These are phyloP conservation scores for Elongisporangium anandrum DNA, from an alignment of 352 stramenopile genomes.

Conservation along the genomic window DNA sequence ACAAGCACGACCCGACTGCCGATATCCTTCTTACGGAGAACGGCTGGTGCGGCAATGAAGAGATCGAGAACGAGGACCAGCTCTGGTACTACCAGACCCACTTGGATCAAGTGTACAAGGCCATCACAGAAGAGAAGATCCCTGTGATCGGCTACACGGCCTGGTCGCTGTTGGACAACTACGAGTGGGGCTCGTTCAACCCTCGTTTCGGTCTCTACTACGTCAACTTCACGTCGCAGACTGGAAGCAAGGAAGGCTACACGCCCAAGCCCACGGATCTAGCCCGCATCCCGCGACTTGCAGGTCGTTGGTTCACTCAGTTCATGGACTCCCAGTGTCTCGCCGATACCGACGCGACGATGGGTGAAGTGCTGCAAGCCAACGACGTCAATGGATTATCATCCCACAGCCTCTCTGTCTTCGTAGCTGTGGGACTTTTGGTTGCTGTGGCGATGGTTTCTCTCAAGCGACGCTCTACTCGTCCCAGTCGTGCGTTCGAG, in stretches of 20 bases:
- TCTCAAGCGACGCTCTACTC: not conserved
- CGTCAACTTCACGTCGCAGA: slow-evolving; percentile 15
- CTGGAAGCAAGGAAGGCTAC: slow-evolving; percentile 23
- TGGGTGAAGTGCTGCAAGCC: not conserved
- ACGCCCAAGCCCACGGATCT: slow-evolving; percentile 15
- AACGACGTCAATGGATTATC: not conserved
- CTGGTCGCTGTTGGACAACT: slow-evolving; percentile 92
- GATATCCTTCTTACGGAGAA: slow-evolving; percentile 27
- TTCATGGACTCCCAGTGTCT: slow-evolving; percentile 1
- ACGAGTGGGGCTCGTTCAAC: slow-evolving; percentile 77
- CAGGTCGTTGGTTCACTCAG: slow-evolving; percentile 15
- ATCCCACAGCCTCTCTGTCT: not conserved
- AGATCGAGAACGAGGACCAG: slow-evolving; percentile 30
- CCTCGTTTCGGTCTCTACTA: slow-evolving; percentile 28
- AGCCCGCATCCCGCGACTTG: slow-evolving; percentile 13
- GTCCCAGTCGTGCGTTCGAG: not conserved
- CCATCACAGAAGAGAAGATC: slow-evolving; percentile 26
- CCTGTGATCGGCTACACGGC: slow-evolving; percentile 81
- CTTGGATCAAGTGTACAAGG: slow-evolving; percentile 27
- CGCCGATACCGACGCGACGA: not conserved
- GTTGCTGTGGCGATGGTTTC: not conserved
- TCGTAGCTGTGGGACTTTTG: not conserved
- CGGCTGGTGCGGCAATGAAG: slow-evolving; percentile 28
- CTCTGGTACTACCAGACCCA: slow-evolving; percentile 31
- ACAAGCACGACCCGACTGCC: slow-evolving; percentile 16